Conservation (phyloP, 2,329 filamentous ascomycete genomes). For the Moelleriella libera region DNA sequence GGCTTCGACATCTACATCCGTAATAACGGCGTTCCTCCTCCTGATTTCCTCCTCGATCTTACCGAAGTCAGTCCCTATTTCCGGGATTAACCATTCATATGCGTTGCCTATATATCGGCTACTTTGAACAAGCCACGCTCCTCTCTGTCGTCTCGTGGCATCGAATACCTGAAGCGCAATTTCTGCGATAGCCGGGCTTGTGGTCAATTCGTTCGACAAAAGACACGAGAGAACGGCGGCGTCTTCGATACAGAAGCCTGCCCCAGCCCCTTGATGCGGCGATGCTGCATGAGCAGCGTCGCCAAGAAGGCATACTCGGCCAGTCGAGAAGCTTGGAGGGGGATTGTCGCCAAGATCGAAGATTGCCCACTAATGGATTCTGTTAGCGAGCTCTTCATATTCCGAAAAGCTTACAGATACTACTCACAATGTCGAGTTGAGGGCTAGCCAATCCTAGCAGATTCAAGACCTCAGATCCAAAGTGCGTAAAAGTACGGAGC, state of each 20-base stretch:
- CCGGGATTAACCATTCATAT: not conserved
- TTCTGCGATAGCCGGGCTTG: not conserved
- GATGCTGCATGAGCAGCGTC: conserved; percentile 5
- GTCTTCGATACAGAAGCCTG: conserved; percentile 3
- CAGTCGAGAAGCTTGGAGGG: conserved; percentile 1
- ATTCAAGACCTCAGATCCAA: not conserved
- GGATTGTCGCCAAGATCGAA: conserved; percentile 4
- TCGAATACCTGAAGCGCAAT: not conserved
- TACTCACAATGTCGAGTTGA: conserved; percentile 1
- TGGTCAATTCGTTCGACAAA: not conserved
- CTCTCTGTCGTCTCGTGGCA: not conserved
- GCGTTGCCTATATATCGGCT: not conserved
- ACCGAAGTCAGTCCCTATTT: too few relatives aligned
- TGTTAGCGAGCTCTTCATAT: not conserved
- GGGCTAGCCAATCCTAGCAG: conserved; percentile 1
- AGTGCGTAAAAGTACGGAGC: conserved; percentile 2
- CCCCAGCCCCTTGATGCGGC: conserved; percentile 3
- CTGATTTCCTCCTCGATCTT: too few relatives aligned
- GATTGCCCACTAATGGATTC: conserved; percentile 2
- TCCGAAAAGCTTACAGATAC: too few relatives aligned
- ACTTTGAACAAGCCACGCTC: not conserved
- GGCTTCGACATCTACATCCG: too few relatives aligned
- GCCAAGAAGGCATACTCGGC: conserved; percentile 3
- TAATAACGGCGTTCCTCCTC: too few relatives aligned
- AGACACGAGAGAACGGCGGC: conserved; percentile 3